These are phyloP conservation scores for Puccinia triticina DNA, from an alignment of 1,284 basidiomycete species.

Conservation along the genomic window DNA sequence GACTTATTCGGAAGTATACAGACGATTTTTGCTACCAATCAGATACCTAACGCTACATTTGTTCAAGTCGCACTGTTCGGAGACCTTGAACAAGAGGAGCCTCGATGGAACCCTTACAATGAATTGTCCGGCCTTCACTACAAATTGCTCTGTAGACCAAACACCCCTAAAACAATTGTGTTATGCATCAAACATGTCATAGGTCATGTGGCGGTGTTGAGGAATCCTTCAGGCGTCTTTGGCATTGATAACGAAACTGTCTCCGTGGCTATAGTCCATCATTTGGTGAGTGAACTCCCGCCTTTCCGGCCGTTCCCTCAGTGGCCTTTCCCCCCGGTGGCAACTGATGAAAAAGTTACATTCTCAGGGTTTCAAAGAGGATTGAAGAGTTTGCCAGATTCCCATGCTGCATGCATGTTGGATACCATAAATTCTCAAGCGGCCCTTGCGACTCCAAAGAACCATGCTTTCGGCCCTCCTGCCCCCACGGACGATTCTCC, in stretches of 20 bases:
- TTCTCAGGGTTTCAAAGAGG: no score
- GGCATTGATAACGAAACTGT: not conserved
- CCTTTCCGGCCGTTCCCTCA: not conserved
- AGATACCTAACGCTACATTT: not conserved
- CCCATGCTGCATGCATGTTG: no score
- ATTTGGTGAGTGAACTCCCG: not conserved
- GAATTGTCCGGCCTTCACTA: not conserved
- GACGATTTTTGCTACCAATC: not conserved
- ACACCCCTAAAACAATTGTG: no score
- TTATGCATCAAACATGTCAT: not conserved
- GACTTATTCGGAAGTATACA: constrained; percentile 5
- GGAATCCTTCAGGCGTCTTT: not conserved
- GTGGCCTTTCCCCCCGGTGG: no score
- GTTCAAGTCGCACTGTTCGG: not conserved
- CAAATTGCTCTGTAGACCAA: not conserved
- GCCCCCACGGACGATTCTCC: no score
- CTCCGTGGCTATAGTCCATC: not conserved
- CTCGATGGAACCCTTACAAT: not conserved
- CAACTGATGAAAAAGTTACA: no score
- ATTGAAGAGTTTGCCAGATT: no score
- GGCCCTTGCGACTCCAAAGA: not conserved
- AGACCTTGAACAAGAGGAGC: not conserved
- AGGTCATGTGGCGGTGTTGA: not conserved
- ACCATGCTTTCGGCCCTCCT: no score
- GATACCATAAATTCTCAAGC: no score